Conservation (phyloP, 805 yeast genomes). For the Lipomyces japonicus region DNA sequence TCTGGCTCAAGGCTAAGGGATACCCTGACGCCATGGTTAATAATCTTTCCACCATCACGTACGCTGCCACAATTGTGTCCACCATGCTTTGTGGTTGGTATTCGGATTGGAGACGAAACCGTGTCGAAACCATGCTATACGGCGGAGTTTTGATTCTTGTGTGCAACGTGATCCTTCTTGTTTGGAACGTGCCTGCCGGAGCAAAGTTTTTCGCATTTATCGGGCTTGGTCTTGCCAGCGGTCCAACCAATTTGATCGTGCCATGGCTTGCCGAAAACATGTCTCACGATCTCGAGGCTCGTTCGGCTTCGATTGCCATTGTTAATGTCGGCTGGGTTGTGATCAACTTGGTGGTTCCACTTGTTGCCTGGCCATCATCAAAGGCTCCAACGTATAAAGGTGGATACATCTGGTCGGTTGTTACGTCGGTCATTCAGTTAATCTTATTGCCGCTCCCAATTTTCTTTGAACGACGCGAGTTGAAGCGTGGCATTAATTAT, state of each 20-base stretch:
- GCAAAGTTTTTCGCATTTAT: conserved; percentile 59
- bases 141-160: conserved; percentile 19
- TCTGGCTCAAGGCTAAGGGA: conserved; percentile 16
- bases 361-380: conserved; percentile 18
- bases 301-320: conserved; percentile 23
- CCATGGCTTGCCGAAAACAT: conserved; percentile 22
- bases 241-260: conserved; percentile 21
- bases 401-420: conserved; percentile 18
- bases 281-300: conserved; percentile 24
- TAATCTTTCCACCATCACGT: conserved; percentile 53
- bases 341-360: conserved; percentile 20
- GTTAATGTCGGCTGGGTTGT: conserved; percentile 27
- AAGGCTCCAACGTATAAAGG: conserved; percentile 17
- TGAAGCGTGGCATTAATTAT: conserved; percentile 10
- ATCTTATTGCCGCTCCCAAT: conserved; percentile 17
- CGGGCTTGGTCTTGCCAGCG: conserved; percentile 22
- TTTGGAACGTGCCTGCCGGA: conserved; percentile 52
- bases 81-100: conserved; percentile 28
- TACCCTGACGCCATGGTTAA: conserved; percentile 34
- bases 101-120: conserved; percentile 44
- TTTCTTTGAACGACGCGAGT: conserved; percentile 13
- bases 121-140: conserved; percentile 14
- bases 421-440: conserved; percentile 12
- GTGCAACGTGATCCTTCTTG: conserved; percentile 48
- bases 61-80: conserved; percentile 54